Conservation (phyloP, 2,329 filamentous ascomycete species). For the Sclerotinia trifoliorum region DNA sequence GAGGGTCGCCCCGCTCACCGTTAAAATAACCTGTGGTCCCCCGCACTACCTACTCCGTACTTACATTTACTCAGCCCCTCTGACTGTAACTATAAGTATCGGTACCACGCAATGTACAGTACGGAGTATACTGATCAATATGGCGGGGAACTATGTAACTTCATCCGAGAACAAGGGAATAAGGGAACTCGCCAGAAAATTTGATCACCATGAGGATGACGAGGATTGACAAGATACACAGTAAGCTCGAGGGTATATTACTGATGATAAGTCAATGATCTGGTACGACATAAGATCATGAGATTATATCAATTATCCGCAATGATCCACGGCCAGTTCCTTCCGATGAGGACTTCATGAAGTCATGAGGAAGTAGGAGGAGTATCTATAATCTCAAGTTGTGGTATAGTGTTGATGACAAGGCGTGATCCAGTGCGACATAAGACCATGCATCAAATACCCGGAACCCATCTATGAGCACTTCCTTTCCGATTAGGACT, state of each 20-base stretch:
- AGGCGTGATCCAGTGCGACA: too few species aligned
- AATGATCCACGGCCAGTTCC: too few species aligned
- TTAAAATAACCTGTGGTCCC: constrained; percentile 1
- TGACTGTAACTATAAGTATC: too few species aligned
- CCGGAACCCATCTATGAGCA: too few species aligned
- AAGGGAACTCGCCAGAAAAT: background rate
- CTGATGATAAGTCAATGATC: background rate
- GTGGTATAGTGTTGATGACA: too few species aligned
- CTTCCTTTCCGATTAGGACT: too few species aligned
- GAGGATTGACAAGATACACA: background rate
- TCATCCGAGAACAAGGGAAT: background rate
- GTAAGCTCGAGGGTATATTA: background rate
- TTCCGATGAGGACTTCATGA: too few species aligned
- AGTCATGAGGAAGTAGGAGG: too few species aligned
- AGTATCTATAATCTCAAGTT: too few species aligned
- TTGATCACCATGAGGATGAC: background rate
- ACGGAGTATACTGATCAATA: background rate
- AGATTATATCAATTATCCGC: too few species aligned
- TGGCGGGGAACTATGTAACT: background rate
- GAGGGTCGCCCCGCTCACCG: constrained; percentile 1
- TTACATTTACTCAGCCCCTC: background rate
- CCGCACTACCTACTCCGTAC: background rate
- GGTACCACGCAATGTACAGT: too few species aligned
- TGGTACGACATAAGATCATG: background rate
- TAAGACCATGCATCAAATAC: too few species aligned